Evolutionary conservation across 2,329 filamentous ascomycete species (phyloP).

Genomic region (Exophiala viscosa): DNA sequence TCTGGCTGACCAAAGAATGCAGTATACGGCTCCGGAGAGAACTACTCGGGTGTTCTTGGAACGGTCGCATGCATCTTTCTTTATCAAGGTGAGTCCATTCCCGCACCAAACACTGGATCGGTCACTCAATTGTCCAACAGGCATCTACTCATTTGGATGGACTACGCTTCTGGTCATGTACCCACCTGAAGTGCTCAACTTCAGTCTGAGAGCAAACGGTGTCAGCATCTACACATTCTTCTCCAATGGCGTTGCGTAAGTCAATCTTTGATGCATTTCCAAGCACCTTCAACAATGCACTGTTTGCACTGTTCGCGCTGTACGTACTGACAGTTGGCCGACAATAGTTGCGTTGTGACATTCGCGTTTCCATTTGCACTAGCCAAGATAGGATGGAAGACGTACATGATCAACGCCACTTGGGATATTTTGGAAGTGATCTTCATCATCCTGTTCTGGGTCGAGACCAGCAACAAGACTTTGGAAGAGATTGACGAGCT

Average conservation of each 20-base stretch:
- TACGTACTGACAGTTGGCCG: neutral
- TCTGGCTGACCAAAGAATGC: neutral
- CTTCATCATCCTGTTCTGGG: constrained; percentile 21
- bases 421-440: constrained; percentile 42
- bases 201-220: constrained; percentile 33
- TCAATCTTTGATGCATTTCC: constrained; percentile 10
- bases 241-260: constrained; percentile 30
- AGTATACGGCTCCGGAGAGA: constrained; percentile 35
- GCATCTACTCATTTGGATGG: constrained; percentile 49
- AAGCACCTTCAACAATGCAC: neutral
- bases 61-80: constrained; percentile 36
- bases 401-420: constrained; percentile 42
- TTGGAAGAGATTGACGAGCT: constrained; percentile 29
- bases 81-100: constrained; percentile 35
- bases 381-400: constrained; percentile 43
- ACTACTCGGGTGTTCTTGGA: constrained; percentile 39
- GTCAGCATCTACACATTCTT: constrained; percentile 21
- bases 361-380: constrained; percentile 45
- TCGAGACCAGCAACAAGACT: constrained; percentile 26
- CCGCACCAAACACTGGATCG: constrained; percentile 13
- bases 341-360: constrained; percentile 34
- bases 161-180: constrained; percentile 47
- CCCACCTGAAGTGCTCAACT: constrained; percentile 33
- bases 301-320: neutral
- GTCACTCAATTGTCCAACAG: constrained; percentile 50